Percentiles rank a stretch among this genome's conserved stretches.
Conservation (phyloP, 495 filamentous ascomycete genomes). For the Thozetella sp. region DNA sequence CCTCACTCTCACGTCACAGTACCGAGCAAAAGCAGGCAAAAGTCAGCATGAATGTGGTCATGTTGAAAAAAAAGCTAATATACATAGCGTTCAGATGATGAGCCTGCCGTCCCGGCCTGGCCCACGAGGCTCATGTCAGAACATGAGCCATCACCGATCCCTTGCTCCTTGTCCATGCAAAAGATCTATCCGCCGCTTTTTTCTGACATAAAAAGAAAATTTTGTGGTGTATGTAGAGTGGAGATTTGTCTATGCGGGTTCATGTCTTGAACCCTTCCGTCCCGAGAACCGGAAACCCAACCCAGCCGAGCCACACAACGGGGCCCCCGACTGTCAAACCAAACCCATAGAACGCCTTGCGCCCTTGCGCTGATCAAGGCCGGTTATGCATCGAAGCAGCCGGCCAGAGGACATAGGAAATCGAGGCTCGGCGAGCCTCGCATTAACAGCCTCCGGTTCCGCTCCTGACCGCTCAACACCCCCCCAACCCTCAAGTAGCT, state of each 20-base stretch:
- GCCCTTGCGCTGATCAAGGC: background rate
- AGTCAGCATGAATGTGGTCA: background rate
- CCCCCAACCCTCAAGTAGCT: constrained; percentile 8
- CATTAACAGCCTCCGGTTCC: background rate
- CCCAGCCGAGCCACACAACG: background rate
- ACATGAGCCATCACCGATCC: background rate
- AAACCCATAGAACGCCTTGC: too few relatives aligned
- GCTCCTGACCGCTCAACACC: constrained; percentile 7
- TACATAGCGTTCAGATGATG: constrained; percentile 1
- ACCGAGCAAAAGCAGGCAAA: background rate
- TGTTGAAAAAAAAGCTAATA: background rate
- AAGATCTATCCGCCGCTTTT: constrained; percentile 8
- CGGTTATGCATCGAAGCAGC: background rate
- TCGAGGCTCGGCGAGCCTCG: background rate
- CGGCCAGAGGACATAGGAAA: background rate
- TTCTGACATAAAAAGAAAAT: constrained; percentile 3
- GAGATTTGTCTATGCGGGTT: constrained; percentile 14
- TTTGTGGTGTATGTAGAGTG: constrained; percentile 13
- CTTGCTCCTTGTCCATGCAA: constrained; percentile 3
- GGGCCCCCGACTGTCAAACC: background rate
- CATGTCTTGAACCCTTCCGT: background rate
- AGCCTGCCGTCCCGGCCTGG: background rate
- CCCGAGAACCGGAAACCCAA: constrained; percentile 3
- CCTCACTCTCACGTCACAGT: background rate
- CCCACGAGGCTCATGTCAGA: background rate